Evolutionary conservation across 2,329 filamentous ascomycete species (phyloP), one percentile per base, ranked within the genome.

Genomic region (Magnaporthiopsis poae): DNA sequence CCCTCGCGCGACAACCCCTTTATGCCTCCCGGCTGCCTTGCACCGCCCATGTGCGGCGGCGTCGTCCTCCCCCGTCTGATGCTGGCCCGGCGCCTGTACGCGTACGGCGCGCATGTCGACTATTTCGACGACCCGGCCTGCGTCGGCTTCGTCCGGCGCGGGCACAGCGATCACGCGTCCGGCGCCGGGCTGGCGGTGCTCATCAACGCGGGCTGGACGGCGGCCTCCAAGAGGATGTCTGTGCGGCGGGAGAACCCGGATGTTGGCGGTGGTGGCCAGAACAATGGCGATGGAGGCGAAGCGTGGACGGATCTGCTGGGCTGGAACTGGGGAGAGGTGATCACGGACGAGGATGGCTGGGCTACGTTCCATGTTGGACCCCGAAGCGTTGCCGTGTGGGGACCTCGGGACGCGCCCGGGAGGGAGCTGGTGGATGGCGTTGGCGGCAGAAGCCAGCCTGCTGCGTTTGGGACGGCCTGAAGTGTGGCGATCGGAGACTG

Each of bases 261-360:
- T 74, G 77, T 56, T 90, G 88, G 87, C 86, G 83, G 75, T 74
- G 77, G 56, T 90, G 88, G 87, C 86, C 83, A 0, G 5, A 88
- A 88, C 0, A 74, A 79, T 64, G 75, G 77, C 63, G 85, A 87
- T 72, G 79, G 79, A 0, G 86, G 84, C 0, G 84, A 90, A 75
- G 74, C 77, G 59, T 90, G 88, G 87, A 86, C 84, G 0, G 87
- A 90, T 76, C 72, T 90, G 1, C 73, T 87, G 65, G 82, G 78
- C 8, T 84, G 82, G 80, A 80, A 80, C 66, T 71, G 82, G 63
- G 80, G 80, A 0, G 79, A 84, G 68, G 82, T 90, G 0, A 74
- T 77, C 21, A 88, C 90, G 70, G 86, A 86, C 69, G 74, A 78
- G 1, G 78, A 83, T 39, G 88, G 88, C 0, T 88, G 79, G 71